phyloP scores from a whole-genome alignment of 1,284 basidiomycete species.

The Boletus sp. region DNA sequence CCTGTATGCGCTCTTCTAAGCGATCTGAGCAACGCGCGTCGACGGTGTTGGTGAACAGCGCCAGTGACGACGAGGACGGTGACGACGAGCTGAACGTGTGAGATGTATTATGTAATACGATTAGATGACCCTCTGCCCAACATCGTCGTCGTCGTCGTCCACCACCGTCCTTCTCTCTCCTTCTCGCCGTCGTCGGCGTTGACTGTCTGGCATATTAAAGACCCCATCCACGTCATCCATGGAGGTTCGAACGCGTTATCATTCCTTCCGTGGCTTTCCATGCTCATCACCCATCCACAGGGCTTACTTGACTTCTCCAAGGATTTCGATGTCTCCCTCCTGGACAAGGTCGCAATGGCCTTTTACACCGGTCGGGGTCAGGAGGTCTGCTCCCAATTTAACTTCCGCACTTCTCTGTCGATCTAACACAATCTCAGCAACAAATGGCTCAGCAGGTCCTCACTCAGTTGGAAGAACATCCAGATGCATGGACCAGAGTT shows the following conservation, averaged over 20 bases:
- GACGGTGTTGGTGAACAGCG: not conserved
- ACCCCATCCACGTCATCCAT: conserved; percentile 24
- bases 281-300: conserved; percentile 39
- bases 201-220: conserved; percentile 5
- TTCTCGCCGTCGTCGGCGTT: conserved; percentile 14
- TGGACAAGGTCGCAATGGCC: conserved; percentile 83
- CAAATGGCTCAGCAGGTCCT: conserved; percentile 86
- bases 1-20: not conserved
- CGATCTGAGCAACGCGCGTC: not conserved
- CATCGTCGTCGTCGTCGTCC: conserved; percentile 31
- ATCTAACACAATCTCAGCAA: conserved; percentile 54
- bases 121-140: conserved; percentile 45
- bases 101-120: conserved; percentile 34
- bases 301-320: conserved; percentile 82
- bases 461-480: conserved; percentile 95
- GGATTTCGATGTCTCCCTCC: conserved; percentile 79
- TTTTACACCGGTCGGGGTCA: conserved; percentile 78
- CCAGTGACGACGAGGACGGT: not conserved
- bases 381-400: conserved; percentile 49
- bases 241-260: conserved; percentile 33
- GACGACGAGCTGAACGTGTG: conserved; percentile 17
- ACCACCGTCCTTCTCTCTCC: conserved; percentile 5
- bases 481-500: conserved; percentile 98
- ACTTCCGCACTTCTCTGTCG: conserved; percentile 8
- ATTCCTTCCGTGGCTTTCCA: conserved; percentile 20